These are phyloP conservation scores for Suillus spraguei DNA, from an alignment of 768 basidiomycete genomes.

Conservation along the genomic window DNA sequence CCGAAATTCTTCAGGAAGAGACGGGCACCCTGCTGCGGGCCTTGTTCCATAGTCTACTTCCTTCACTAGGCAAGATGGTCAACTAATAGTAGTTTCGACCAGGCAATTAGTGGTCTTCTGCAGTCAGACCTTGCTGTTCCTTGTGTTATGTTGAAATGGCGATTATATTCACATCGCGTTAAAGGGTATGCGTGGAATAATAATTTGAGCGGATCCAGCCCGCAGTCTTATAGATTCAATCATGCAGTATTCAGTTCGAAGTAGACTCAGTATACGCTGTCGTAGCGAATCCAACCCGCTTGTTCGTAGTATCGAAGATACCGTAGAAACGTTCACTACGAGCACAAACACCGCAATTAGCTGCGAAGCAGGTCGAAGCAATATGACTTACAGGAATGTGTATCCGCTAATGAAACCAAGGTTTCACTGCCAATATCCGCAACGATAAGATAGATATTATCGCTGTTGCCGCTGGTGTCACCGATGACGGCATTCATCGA, in stretches of 20 bases:
- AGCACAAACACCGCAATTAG: not conserved
- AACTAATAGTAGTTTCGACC: not conserved
- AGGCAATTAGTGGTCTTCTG: not conserved
- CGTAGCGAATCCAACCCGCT: constrained; percentile 38
- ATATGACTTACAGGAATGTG: constrained; percentile 15
- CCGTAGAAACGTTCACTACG: constrained; percentile 36
- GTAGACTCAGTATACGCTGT: constrained; percentile 30
- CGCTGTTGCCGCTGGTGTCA: constrained; percentile 22
- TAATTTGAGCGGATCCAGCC: not conserved
- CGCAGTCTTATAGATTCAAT: not conserved
- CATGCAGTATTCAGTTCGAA: constrained; percentile 3
- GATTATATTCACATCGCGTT: not conserved
- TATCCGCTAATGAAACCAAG: constrained; percentile 15
- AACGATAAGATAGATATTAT: constrained; percentile 12
- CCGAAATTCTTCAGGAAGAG: not conserved
- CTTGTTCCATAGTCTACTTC: not conserved
- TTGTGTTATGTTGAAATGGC: not conserved
- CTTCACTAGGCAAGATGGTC: not conserved
- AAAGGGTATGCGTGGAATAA: not conserved
- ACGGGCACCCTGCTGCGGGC: not conserved
- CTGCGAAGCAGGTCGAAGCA: constrained; percentile 10
- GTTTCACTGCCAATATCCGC: constrained; percentile 28
- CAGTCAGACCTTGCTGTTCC: not conserved
- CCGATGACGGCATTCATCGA: constrained; percentile 34
- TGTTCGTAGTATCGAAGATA: constrained; percentile 36